These are phyloP conservation scores for Juglanconis oblonga DNA, from an alignment of 2,329 filamentous ascomycete species.

Conservation along the genomic window DNA sequence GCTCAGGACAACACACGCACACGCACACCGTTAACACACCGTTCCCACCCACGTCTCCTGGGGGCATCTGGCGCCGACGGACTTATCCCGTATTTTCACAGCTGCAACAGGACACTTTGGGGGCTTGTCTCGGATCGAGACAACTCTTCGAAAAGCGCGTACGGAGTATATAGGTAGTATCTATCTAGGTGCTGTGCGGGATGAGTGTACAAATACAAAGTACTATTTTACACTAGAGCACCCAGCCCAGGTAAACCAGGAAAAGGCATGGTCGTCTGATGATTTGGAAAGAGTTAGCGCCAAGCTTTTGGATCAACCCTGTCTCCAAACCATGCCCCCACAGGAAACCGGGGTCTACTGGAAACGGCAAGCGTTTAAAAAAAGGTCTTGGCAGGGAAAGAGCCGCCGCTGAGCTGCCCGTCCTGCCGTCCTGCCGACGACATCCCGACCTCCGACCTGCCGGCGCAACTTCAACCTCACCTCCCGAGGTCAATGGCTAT, in stretches of 20 bases:
- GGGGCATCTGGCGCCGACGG: too few relatives aligned
- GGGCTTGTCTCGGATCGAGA: too few relatives aligned
- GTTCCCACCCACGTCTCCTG: too few relatives aligned
- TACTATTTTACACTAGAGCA: too few relatives aligned
- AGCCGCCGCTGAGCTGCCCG: not conserved
- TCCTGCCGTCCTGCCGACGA: too few relatives aligned
- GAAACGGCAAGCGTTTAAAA: slow-evolving; percentile 18
- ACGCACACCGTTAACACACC: too few relatives aligned
- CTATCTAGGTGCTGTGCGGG: too few relatives aligned
- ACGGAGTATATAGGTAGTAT: too few relatives aligned
- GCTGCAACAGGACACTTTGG: too few relatives aligned
- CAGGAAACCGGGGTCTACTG: slow-evolving; percentile 2
- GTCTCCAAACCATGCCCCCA: slow-evolving; percentile 4
- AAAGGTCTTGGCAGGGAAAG: not conserved
- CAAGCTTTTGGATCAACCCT: slow-evolving; percentile 3
- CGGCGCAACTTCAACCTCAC: not conserved
- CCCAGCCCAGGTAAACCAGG: not conserved
- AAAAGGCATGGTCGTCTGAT: not conserved
- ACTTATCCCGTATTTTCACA: too few relatives aligned
- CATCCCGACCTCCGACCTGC: not conserved
- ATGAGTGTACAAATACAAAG: too few relatives aligned
- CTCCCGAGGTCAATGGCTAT: not conserved
- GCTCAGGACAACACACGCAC: not conserved
- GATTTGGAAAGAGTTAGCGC: not conserved
- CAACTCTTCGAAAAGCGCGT: too few relatives aligned